Base-by-base conservation (phyloP, 2,329 filamentous ascomycete species). In the Diplodia scrobiculata region DNA sequence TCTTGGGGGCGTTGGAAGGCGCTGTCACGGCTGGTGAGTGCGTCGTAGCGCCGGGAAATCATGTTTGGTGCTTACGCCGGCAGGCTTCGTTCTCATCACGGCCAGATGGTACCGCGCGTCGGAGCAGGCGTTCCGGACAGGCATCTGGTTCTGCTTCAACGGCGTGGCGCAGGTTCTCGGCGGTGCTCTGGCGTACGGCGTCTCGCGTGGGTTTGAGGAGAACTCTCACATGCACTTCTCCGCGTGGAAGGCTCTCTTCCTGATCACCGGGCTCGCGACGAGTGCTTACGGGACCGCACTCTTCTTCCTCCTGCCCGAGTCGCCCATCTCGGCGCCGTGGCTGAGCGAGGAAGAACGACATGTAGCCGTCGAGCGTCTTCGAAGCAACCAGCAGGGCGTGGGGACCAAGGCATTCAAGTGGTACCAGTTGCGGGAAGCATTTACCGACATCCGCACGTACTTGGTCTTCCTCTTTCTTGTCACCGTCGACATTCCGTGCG, bases 1-100 rank as follows among this genome's bases (percentile, higher is more conserved):
- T 91, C 6, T 81, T 91, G 5, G 89, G 89, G 58, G 83, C 89
- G 59, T 90, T 90, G 70, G 89, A 91, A 74, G 84, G 88, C 0
- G 84, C 84, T 51, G 78, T 81, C 34, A 71, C 78, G 85, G 29
- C 65, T 11, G 21, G 54, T 47, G 3, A 21, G 54, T 59, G 6
- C 9, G 5, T 52, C 25, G 14, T 29, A 17, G 2, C 25, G 5
- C 29, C 0, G 29, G 25, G 14, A 6, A 14, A 19, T 1, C 50
- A 14, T 5, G 5, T n/a, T 32, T 9, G 19, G 6, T 34, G 17
- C 19, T 19, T 21, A 29, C 73, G 73, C n/a, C 2, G 5, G 72
- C 73, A 21, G 73, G 73, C 2, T 76, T 79, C 54, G 75, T 77
- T 11, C 71, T 82, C 1, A 84, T 88, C 55, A 84, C 84, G 77